A percentile compares a stretch with the other conserved stretches of the same genome.
Evolutionary conservation across 306 rosid species (phyloP).

Genomic region (Cucumis cinereus): DNA sequence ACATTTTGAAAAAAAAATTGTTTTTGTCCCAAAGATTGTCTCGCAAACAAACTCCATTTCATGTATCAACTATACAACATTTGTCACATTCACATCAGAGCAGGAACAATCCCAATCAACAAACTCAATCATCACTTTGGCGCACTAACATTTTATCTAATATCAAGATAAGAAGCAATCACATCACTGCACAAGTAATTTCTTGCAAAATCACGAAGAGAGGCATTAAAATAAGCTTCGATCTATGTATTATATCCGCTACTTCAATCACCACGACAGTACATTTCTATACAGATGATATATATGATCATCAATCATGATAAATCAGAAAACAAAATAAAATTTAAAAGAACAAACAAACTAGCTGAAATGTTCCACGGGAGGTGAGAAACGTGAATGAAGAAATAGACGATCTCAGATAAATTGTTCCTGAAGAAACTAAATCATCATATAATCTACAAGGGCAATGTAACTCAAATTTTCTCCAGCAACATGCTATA

Average conservation of each 20-base stretch:
- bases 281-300: neutral
- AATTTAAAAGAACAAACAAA: neutral
- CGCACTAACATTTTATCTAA: neutral
- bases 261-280: neutral
- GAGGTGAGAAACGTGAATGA: neutral
- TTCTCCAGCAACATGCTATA: neutral
- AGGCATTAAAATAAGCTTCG: neutral
- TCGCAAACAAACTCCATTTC: neutral
- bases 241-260: neutral
- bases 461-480: neutral
- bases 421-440: neutral
- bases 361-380: neutral
- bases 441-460: neutral
- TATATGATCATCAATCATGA: neutral
- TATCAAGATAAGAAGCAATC: neutral
- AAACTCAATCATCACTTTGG: neutral
- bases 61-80: neutral
- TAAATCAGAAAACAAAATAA: neutral
- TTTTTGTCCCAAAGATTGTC: neutral
- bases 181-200: neutral
- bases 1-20: neutral
- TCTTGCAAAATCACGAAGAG: neutral
- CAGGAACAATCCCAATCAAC: neutral
- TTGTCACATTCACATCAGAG: neutral
- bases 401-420: neutral